Percentiles rank a stretch among this genome's conserved stretches.
These are phyloP conservation scores for Apiospora saccharicola DNA, from an alignment of 2,329 filamentous ascomycete species.

Conservation along the genomic window DNA sequence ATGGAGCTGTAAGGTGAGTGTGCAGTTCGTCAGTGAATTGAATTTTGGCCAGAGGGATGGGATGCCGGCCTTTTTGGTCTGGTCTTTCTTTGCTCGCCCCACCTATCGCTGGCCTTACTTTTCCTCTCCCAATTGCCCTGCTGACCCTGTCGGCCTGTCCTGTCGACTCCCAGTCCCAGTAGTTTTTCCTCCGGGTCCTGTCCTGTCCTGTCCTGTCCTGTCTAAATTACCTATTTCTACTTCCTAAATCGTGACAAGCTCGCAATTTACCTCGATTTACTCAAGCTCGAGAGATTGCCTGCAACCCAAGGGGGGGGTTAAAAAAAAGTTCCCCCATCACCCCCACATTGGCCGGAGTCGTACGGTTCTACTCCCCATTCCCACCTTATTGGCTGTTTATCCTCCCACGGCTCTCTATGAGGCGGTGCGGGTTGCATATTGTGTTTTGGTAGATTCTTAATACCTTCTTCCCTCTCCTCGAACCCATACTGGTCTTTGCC, in stretches of 20 bases:
- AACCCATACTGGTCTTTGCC: slow-evolving; percentile 3
- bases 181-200: not conserved
- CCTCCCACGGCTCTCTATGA: slow-evolving; percentile 24
- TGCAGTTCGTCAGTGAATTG: slow-evolving; percentile 5
- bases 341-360: slow-evolving; percentile 26
- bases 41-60: slow-evolving; percentile 17
- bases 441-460: slow-evolving; percentile 23
- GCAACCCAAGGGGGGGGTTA: slow-evolving; percentile 24
- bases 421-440: slow-evolving; percentile 27
- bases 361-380: slow-evolving; percentile 24
- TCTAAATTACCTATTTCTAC: not conserved
- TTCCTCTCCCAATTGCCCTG: not conserved
- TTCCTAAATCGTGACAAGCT: slow-evolving; percentile 20
- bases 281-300: slow-evolving; percentile 25
- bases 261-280: slow-evolving; percentile 27
- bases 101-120: slow-evolving; percentile 25
- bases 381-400: slow-evolving; percentile 21
- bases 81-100: slow-evolving; percentile 24
- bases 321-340: slow-evolving; percentile 28
- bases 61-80: slow-evolving; percentile 18
- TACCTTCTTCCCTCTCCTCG: slow-evolving; percentile 25
- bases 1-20: not conserved
- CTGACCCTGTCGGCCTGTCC: slow-evolving; percentile 7
- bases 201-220: not conserved
- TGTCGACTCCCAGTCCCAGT: not conserved